Conservation (phyloP, 2,329 filamentous ascomycete species). For the Coniochaeta prunicola region DNA sequence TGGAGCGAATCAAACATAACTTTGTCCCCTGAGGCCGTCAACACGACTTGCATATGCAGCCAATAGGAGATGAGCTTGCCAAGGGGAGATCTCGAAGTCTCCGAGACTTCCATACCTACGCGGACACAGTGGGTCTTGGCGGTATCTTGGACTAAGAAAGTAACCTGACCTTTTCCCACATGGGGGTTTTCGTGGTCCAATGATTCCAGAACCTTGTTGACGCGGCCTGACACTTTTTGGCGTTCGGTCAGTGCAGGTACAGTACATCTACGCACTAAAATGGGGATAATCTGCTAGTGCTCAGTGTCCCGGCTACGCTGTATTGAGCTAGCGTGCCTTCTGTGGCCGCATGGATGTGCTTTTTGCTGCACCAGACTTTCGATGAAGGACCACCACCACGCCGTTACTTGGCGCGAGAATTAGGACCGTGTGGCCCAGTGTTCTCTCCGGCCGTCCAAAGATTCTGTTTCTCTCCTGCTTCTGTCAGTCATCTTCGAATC, state of each 20-base stretch:
- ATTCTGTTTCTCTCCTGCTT: constrained; percentile 3
- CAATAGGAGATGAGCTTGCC: background rate
- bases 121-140: background rate
- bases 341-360: background rate
- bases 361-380: background rate
- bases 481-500: background rate
- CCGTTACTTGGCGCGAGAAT: constrained; percentile 3
- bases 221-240: background rate
- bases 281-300: background rate
- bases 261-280: background rate
- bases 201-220: background rate
- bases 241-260: background rate
- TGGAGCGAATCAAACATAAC: background rate
- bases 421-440: background rate
- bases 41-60: background rate
- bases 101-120: background rate
- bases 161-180: background rate
- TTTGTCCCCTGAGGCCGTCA: constrained; percentile 1
- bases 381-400: constrained; percentile 2
- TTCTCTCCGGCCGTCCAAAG: background rate
- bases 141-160: background rate
- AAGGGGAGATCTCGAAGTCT: background rate
- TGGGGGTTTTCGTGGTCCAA: background rate
- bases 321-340: background rate
- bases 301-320: background rate